Percentiles rank a stretch among this genome's conserved stretches.
Conservation (phyloP, 805 yeast species). For the Wickerhamiella slavikovae region DNA sequence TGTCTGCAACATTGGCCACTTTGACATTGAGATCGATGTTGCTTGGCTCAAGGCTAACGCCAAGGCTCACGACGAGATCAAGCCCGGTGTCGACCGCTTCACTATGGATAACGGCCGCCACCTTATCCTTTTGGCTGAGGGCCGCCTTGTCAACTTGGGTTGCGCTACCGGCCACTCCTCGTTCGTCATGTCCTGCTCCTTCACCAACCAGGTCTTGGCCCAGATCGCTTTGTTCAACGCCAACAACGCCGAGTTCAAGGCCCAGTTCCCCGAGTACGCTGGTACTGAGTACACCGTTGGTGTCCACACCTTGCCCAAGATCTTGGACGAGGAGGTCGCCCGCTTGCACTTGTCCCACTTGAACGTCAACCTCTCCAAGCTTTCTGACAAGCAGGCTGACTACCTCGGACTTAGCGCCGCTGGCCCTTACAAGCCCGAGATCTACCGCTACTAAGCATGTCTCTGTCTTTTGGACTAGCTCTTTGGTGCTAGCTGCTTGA, state of each 20-base stretch:
- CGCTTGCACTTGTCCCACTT: constrained; percentile 88
- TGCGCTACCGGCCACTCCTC: constrained; percentile 99
- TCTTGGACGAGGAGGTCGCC: constrained; percentile 97
- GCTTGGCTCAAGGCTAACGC: constrained; percentile 97
- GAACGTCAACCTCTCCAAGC: constrained; percentile 67
- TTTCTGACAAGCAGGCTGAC: constrained; percentile 68
- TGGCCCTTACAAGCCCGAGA: constrained; percentile 97
- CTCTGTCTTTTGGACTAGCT: no score
- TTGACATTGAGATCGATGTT: constrained; percentile 96
- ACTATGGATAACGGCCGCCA: constrained; percentile 77
- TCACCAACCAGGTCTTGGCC: constrained; percentile 98
- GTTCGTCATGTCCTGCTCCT: constrained; percentile 97
- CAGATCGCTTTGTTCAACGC: constrained; percentile 95
- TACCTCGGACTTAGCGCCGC: constrained; percentile 78
- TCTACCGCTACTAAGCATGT: constrained; percentile 85
- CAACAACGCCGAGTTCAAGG: constrained; percentile 58
- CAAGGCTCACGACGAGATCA: constrained; percentile 82
- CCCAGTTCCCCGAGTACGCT: constrained; percentile 69
- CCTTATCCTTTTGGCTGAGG: constrained; percentile 91
- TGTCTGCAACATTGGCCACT: constrained; percentile 99
- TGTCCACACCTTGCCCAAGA: constrained; percentile 93
- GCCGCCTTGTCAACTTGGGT: constrained; percentile 97
- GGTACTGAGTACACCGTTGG: constrained; percentile 81
- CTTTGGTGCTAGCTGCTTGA: no score
- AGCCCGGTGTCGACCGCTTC: constrained; percentile 98